Conservation (phyloP, 2,329 filamentous ascomycete genomes). For the Sclerotinia glacialis region DNA sequence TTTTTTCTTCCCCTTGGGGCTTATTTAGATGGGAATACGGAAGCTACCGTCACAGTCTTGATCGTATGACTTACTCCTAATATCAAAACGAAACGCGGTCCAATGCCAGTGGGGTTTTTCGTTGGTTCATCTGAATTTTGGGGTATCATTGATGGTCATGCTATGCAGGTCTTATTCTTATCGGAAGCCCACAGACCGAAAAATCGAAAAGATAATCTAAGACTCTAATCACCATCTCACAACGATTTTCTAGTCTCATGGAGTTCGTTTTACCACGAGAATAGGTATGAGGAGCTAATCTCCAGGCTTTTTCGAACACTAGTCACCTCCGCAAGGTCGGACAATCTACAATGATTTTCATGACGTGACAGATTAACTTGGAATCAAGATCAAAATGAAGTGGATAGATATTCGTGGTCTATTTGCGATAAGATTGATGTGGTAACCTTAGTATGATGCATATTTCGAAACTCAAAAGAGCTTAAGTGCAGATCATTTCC, state of each 20-base stretch:
- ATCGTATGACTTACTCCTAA: not conserved
- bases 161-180: not conserved
- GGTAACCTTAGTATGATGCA: conserved; percentile 2
- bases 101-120: not conserved
- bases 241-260: not conserved
- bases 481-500: not conserved
- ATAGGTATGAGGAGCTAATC: not conserved
- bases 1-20: not conserved
- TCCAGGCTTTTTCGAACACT: not conserved
- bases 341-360: not conserved
- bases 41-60: too few species aligned
- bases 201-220: not conserved
- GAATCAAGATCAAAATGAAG: not conserved
- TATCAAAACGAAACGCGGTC: not conserved
- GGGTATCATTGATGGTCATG: not conserved
- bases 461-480: conserved; percentile 17
- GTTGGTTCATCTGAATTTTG: not conserved
- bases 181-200: not conserved
- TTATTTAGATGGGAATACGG: not conserved
- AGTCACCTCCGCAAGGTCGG: not conserved
- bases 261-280: not conserved
- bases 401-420: not conserved
- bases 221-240: not conserved
- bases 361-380: not conserved
- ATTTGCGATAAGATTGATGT: not conserved